Percentiles rank a stretch among this genome's conserved stretches.
phyloP scores from a whole-genome alignment of 148 eudicot genomes.

The Simmondsia chinensis region DNA sequence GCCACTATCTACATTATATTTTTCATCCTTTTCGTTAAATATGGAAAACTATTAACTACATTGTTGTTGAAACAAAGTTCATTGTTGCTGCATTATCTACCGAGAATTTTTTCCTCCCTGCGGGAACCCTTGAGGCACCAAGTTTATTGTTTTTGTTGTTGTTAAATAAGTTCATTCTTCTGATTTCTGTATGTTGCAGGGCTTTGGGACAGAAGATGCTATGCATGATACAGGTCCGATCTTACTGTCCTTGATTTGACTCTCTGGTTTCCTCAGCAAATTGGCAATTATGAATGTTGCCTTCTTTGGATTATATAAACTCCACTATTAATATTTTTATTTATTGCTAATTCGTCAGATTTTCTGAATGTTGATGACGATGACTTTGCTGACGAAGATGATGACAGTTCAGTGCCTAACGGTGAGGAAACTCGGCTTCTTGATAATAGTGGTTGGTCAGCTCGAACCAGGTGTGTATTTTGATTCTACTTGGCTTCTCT shows the following conservation, averaged over 20 bases:
- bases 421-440: constrained; percentile 43
- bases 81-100: no score
- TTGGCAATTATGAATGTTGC: no score
- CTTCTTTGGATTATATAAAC: no score
- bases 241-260: not conserved
- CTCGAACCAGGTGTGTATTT: constrained; percentile 80
- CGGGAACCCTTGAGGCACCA: no score
- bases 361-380: constrained; percentile 90
- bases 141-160: not conserved
- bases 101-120: no score
- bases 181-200: constrained; percentile 57
- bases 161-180: no score
- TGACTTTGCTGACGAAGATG: constrained; percentile 52
- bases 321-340: constrained; percentile 1
- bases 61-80: no score
- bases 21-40: no score
- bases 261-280: no score
- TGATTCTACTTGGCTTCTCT: no score
- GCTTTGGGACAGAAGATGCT: constrained; percentile 18
- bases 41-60: no score
- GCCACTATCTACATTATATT: no score
- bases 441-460: constrained; percentile 96
- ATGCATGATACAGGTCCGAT: constrained; percentile 85
- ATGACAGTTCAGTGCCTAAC: constrained; percentile 46
- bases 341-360: constrained; percentile 29